phyloP scores from a whole-genome alignment of 208 protist species.

The Acanthamoeba lenticulata region DNA sequence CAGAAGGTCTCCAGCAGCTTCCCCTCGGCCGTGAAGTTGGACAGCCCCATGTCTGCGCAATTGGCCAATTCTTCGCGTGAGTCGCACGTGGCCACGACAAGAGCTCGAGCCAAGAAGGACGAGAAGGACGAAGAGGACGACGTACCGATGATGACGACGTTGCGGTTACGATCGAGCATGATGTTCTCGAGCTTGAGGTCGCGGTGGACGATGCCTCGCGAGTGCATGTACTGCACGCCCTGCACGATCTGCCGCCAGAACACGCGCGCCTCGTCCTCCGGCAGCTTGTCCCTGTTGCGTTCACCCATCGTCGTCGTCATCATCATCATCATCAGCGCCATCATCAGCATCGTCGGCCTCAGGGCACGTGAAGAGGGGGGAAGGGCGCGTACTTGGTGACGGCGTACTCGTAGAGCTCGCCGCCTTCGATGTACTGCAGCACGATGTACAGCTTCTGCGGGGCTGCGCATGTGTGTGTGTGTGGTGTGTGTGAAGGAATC shows the following conservation, averaged over 20 bases:
- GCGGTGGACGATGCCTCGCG: background rate
- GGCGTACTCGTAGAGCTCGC: conserved; percentile 9
- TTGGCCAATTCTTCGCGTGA: too few species aligned
- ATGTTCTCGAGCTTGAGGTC: conserved; percentile 37
- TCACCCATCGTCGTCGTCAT: too few species aligned
- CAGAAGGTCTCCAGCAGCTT: conserved; percentile 41
- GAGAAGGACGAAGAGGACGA: too few species aligned
- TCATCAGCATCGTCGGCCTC: too few species aligned
- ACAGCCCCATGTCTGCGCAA: background rate
- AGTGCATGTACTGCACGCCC: conserved; percentile 8
- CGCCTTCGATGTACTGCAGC: conserved; percentile 17
- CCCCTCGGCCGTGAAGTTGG: background rate
- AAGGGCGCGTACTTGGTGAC: background rate
- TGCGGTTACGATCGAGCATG: background rate
- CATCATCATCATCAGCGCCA: too few species aligned
- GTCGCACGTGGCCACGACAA: too few species aligned
- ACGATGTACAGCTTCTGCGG: conserved; percentile 35
- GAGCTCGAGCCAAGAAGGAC: too few species aligned
- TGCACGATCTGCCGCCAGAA: conserved; percentile 32
- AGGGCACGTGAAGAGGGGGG: background rate
- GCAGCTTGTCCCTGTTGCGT: background rate
- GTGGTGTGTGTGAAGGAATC: too few species aligned
- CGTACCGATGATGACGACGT: background rate
- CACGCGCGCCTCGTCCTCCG: background rate
- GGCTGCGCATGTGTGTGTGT: too few species aligned